phyloP scores from a whole-genome alignment of 208 protist species.

The Lotmaria passim region DNA sequence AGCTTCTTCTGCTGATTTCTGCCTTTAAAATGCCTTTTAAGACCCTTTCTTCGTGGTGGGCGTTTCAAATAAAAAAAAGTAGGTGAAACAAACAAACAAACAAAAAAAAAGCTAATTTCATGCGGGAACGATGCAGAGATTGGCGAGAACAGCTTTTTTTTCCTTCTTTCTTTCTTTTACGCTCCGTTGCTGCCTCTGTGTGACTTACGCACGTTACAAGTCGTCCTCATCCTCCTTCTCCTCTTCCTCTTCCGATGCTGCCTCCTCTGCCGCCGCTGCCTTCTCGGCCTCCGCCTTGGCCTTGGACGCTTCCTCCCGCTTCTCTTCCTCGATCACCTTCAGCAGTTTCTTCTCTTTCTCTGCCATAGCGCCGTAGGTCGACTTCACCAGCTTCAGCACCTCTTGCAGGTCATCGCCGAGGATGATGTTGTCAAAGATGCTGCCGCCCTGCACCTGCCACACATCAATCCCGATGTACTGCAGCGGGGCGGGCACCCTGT shows the following conservation, averaged over 20 bases:
- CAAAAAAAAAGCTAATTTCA: not conserved
- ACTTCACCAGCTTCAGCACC: constrained; percentile 57
- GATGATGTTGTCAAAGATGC: constrained; percentile 97
- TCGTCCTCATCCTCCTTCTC: not conserved
- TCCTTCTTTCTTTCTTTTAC: not conserved
- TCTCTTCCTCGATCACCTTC: constrained; percentile 15
- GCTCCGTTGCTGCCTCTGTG: not conserved
- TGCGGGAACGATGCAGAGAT: too few relatives aligned
- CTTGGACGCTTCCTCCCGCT: constrained; percentile 8
- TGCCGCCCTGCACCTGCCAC: constrained; percentile 96
- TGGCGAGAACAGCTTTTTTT: too few relatives aligned
- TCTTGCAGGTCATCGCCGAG: constrained; percentile 88
- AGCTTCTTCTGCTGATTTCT: too few relatives aligned
- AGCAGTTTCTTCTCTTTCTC: constrained; percentile 23
- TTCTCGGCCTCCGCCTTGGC: constrained; percentile 4
- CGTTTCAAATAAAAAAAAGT: constrained; percentile 12
- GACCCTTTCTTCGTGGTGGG: too few relatives aligned
- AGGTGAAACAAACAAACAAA: constrained; percentile 4
- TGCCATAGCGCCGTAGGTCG: constrained; percentile 37
- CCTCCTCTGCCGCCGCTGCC: not conserved
- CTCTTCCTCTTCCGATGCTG: constrained; percentile 4
- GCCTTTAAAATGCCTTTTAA: too few relatives aligned
- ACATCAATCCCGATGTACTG: constrained; percentile 93
- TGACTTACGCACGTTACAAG: not conserved
- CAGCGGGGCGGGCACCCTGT: constrained; percentile 64